Base-by-base conservation (phyloP, 139 green algal genomes). In the Astrephomene gubernaculifera region DNA sequence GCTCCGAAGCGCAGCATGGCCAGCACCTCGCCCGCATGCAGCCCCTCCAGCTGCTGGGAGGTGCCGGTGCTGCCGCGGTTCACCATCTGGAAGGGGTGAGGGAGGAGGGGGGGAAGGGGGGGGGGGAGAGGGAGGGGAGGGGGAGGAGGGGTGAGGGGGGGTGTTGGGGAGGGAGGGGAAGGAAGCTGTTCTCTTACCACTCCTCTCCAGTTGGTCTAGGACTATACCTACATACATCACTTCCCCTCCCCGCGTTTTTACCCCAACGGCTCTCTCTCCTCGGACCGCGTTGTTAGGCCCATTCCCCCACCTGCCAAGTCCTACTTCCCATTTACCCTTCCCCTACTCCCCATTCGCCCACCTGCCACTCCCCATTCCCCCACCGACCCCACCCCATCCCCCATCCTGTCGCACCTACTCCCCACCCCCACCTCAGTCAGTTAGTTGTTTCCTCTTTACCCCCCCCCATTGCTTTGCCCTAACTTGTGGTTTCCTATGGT, bases 1-100 rank as follows among this genome's bases (percentile, higher is more conserved):
- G 81, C 85, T 2, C 90, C 90, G 61, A 92, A 90, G 57, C 74
- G 85, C 19, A 96, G 89, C 93, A 96, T 96, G 73, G 49, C 70
- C 85, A 96, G 90, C 90, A 96, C 60, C 89, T 95, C 92, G 4
- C 24, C 12, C 60, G 64, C 89, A 81, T 43, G 70, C 70, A 96
- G 72, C 31, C 61, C 65, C 82, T 95, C 89, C 83, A 94, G 65
- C 68, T 90, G 73, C 72, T 96, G 83, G 0, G 73, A 81, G 24
- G 17, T 65, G 36, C 75, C 79, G 5, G 90, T 90, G 60, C 63
- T 84, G 67, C 90, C 91, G 10, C 92, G 80, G 86, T 95, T 96
- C 41, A 96, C 92, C 92, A 96, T 95, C 89, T 94, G 71, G 52
- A 3, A 2, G 41, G 36, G 65, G 22, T 49, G 65, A 72, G 19